Evolutionary conservation across 225 moss, liverwort and hornwort genomes (phyloP).

Genomic region (Bryoerythrophyllum caledonicum): DNA sequence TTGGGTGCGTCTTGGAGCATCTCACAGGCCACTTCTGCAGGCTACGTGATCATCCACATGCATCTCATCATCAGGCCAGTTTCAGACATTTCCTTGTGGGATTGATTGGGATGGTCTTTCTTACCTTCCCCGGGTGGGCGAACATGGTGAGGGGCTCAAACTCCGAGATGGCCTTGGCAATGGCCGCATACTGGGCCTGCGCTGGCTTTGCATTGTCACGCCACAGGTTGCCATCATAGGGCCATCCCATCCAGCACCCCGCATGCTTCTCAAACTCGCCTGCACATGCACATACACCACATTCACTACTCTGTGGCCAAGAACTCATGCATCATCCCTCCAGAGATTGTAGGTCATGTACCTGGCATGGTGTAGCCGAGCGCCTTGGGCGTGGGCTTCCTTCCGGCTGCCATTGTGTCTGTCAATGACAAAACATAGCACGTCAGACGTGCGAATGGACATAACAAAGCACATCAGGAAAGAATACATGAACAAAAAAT

Average conservation of each 20-base stretch:
- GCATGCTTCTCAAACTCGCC: conserved; percentile 68
- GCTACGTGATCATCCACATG: conserved; percentile 1
- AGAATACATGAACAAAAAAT: no score
- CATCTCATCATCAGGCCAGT: no score
- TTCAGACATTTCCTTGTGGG: no score
- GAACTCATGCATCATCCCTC: no score
- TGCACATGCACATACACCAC: not conserved
- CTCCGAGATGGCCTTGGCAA: conserved; percentile 50
- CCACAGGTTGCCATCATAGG: conserved; percentile 56
- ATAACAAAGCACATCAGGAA: not conserved
- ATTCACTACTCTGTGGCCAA: not conserved
- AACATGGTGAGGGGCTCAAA: conserved; percentile 64
- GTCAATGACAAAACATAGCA: not conserved
- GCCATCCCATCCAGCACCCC: conserved; percentile 68
- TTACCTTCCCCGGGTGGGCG: conserved; percentile 53
- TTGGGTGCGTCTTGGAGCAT: conserved; percentile 32
- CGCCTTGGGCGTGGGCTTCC: conserved; percentile 48
- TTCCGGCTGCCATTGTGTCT: conserved; percentile 26
- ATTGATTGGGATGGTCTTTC: not conserved
- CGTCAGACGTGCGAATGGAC: not conserved
- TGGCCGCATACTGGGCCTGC: conserved; percentile 50
- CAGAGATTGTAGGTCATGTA: not conserved
- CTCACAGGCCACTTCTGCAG: conserved; percentile 35
- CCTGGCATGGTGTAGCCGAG: conserved; percentile 64
- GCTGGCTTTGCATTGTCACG: conserved; percentile 56